Evolutionary conservation across 2,329 filamentous ascomycete species (phyloP), one percentile per base, ranked within the genome.

Genomic region (Daldinia sp.): DNA sequence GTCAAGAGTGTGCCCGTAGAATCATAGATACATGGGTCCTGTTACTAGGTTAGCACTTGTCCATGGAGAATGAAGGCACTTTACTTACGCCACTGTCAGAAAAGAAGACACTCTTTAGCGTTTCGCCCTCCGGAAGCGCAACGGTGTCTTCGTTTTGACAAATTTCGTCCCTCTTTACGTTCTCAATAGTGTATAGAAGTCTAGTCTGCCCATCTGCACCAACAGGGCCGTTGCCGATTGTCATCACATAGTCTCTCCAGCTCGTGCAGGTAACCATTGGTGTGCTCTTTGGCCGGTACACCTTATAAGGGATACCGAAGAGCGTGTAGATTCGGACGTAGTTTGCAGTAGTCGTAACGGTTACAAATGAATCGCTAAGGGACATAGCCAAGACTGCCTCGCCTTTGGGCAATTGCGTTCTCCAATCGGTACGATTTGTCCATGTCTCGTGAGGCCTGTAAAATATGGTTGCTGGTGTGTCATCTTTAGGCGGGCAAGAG

Each of bases 371-470:
- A 50, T 96, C 92, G 78, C 93, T 97, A 13, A 99, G 86, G 0
- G 96, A 95, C 83, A 99, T 93, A 66, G 95, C 93, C 73, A 90
- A 90, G 2, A 98, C 89, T 10, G 90, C 87, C 80, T 99, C 96
- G n/a, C 93, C 93, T 35, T 87, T 87, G 0, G 96, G 96, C n/a
- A 99, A 81, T 71, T 92, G 86, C 0, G 92, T 97, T 56, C 93
- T 90, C 94, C 95, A 98, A 80, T 99, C 96, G 20, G 89, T 88
- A 58, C 96, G 88, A 56, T 93, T 88, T 1, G 94, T 98, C 96
- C 96, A 99, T 0, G 93, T 97, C 82, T 99, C 95, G 77, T 99
- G 96, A 0, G 97, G 96, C 6, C 96, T 89, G 80, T 98, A 99
- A 81, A 97, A 98, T n/a, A 99, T 89, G 35, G 90, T 91, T 3